Evolutionary conservation across 2,329 filamentous ascomycete genomes (phyloP).

Genomic region (Paracoccidioides lutzii): DNA sequence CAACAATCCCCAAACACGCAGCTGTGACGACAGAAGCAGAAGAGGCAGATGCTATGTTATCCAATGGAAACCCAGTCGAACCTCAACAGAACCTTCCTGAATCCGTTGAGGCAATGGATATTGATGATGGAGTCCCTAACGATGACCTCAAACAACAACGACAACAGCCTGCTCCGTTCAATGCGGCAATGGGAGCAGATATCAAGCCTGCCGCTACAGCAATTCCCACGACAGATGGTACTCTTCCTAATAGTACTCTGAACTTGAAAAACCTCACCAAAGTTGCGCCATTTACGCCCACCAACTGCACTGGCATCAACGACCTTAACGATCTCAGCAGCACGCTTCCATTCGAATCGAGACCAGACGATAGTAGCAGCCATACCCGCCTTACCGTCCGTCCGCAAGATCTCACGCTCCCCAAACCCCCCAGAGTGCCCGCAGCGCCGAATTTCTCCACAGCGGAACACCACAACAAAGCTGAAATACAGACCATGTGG

Average conservation of each 20-base stretch:
- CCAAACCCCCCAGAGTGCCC: conserved; percentile 41
- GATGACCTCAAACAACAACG: background rate
- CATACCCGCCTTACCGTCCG: conserved; percentile 24
- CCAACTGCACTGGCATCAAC: conserved; percentile 37
- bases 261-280: conserved; percentile 40
- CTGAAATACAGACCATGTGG: conserved; percentile 35
- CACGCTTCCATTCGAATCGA: conserved; percentile 47
- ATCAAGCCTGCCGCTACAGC: background rate
- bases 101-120: conserved; percentile 34
- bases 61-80: conserved; percentile 10
- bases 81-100: conserved; percentile 11
- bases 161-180: background rate
- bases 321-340: conserved; percentile 41
- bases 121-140: conserved; percentile 28
- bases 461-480: conserved; percentile 20
- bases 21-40: conserved; percentile 29
- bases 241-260: conserved; percentile 13
- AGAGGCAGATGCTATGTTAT: conserved; percentile 23
- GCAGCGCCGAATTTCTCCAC: conserved; percentile 16
- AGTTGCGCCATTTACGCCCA: conserved; percentile 36
- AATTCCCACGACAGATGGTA: conserved; percentile 3
- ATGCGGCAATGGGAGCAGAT: conserved; percentile 6
- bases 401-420: conserved; percentile 33
- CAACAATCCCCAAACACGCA: conserved; percentile 18
- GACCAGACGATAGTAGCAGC: conserved; percentile 25